Evolutionary conservation across 2,329 filamentous ascomycete species (phyloP).

Genomic region (Aureobasidium pullulans): DNA sequence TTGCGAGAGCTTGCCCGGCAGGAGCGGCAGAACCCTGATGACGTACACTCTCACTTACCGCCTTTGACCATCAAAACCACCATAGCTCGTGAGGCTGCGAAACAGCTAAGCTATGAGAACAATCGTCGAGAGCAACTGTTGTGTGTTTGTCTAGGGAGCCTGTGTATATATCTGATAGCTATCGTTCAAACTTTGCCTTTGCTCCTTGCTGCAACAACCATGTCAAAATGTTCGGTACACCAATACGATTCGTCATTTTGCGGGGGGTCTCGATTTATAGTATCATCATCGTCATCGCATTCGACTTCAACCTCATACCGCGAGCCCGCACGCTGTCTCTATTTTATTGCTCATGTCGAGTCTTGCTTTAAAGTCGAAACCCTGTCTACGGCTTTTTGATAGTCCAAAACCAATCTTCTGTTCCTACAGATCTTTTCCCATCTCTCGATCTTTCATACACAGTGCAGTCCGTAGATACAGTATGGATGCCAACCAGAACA

Average conservation of each 20-base stretch:
- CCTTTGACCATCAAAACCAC: not conserved
- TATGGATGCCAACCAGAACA: constrained; percentile 39
- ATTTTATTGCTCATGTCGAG: not conserved
- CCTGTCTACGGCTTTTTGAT: not conserved
- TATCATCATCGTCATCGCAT: not conserved
- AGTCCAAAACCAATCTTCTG: not conserved
- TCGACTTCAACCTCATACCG: not conserved
- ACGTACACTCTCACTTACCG: not conserved
- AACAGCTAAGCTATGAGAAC: not conserved
- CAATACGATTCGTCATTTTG: constrained; percentile 3
- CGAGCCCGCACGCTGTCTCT: not conserved
- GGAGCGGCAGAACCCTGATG: not conserved
- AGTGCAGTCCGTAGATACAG: not conserved
- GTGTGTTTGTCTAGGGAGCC: not conserved
- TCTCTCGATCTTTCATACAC: not conserved
- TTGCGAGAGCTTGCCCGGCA: not conserved
- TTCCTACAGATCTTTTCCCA: not conserved
- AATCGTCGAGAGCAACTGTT: not conserved
- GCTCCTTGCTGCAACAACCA: not conserved
- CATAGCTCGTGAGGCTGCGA: not conserved
- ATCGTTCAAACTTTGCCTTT: not conserved
- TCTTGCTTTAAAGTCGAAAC: not conserved
- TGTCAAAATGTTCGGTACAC: not conserved
- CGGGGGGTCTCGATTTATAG: not conserved
- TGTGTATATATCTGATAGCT: not conserved